phyloP scores from a whole-genome alignment of 2,329 filamentous ascomycete genomes.

The Talaromyces amestolkiae region DNA sequence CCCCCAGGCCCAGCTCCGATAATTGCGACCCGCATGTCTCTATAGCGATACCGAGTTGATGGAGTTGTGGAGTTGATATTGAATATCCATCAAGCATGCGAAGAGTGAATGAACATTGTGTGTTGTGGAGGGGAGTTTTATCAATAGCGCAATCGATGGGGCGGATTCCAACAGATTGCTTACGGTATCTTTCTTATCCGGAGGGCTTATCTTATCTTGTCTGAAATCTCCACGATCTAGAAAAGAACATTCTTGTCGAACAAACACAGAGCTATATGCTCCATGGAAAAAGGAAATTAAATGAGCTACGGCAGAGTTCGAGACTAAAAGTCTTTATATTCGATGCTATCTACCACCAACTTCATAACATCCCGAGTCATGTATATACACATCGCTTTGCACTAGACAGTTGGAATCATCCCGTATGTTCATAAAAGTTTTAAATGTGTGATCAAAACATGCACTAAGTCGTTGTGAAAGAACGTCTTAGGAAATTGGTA shows the following conservation, averaged over 20 bases:
- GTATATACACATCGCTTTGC: not conserved
- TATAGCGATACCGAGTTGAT: not conserved
- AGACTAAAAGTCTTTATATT: not conserved
- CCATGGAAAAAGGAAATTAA: too few species aligned
- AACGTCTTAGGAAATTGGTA: too few species aligned
- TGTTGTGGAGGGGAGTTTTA: not conserved
- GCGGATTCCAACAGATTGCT: not conserved
- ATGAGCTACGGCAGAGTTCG: not conserved
- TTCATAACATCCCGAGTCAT: not conserved
- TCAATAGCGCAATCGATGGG: not conserved
- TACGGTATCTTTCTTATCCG: not conserved
- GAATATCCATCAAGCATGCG: not conserved
- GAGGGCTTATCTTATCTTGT: not conserved
- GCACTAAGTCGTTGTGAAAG: not conserved
- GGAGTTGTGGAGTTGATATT: not conserved
- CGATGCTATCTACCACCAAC: not conserved
- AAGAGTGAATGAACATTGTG: not conserved
- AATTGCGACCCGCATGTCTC: conserved; percentile 13
- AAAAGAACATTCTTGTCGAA: not conserved
- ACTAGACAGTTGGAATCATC: not conserved
- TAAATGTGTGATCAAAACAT: not conserved
- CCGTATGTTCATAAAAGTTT: not conserved
- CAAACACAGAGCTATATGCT: not conserved
- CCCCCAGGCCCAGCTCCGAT: conserved; percentile 16
- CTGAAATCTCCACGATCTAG: not conserved